Percentiles rank a stretch among this genome's conserved stretches.
Evolutionary conservation across 495 filamentous ascomycete species (phyloP).

Genomic region (Chaetomidium leptoderma): DNA sequence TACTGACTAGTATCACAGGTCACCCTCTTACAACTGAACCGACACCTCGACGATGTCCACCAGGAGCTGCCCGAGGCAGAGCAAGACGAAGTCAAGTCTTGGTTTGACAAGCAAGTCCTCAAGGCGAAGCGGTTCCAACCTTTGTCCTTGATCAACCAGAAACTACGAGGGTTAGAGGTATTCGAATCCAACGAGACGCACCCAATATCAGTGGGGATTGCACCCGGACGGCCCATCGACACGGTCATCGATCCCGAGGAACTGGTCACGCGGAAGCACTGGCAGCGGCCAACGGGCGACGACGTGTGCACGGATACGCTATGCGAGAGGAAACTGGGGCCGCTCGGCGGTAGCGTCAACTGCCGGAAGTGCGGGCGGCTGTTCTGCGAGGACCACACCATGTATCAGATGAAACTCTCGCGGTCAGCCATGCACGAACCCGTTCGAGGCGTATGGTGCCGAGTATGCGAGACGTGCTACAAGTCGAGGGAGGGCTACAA

Average conservation of each 20-base stretch:
- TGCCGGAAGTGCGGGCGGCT: slow-evolving; percentile 87
- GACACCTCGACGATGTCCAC: slow-evolving; percentile 92
- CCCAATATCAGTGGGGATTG: slow-evolving; percentile 23
- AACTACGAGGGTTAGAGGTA: slow-evolving; percentile 92
- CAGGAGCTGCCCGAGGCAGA: slow-evolving; percentile 88
- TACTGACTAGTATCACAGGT: slow-evolving; percentile 50
- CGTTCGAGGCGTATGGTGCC: slow-evolving; percentile 84
- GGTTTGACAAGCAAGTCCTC: slow-evolving; percentile 94
- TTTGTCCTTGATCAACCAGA: slow-evolving; percentile 79
- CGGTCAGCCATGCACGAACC: slow-evolving; percentile 88
- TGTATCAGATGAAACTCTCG: slow-evolving; percentile 99
- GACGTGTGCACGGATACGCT: slow-evolving; percentile 83
- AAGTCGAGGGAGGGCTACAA: slow-evolving; percentile 95
- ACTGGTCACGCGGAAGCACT: slow-evolving; percentile 79
- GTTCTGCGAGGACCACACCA: slow-evolving; percentile 97
- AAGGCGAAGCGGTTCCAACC: slow-evolving; percentile 97
- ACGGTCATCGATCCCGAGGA: slow-evolving; percentile 77
- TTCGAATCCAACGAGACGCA: slow-evolving; percentile 86
- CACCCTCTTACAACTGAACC: slow-evolving; percentile 87
- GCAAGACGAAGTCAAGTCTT: slow-evolving; percentile 96
- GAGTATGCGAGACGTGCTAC: slow-evolving; percentile 97
- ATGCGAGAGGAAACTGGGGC: slow-evolving; percentile 73
- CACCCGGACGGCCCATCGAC: slow-evolving; percentile 30
- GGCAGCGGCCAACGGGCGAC: slow-evolving; percentile 69
- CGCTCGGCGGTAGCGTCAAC: slow-evolving; percentile 78